Evolutionary conservation across 2,329 filamentous ascomycete species (phyloP), one percentile per base, ranked within the genome.

Genomic region (Septoria linicola): DNA sequence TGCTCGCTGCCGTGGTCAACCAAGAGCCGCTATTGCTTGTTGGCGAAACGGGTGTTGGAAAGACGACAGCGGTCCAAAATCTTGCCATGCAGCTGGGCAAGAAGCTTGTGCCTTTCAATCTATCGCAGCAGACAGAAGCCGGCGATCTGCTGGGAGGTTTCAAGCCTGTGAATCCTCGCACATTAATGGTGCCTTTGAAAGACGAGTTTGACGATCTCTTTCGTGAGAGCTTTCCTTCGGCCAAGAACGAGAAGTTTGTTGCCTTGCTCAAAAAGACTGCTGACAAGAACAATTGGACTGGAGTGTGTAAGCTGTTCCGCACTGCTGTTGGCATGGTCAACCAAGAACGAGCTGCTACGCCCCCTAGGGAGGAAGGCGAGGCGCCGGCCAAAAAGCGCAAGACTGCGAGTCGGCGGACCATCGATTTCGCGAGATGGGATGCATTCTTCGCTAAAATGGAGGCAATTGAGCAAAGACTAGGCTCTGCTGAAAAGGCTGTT

Each of bases 21-120:
- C 81, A 82, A n/a, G 93, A 99, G 65, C 90, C 95, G 3, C 81
- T 96, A 1, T 74, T 99, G 14, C 81, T 99, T 21, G 93, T 99
- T n/a, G 93, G 93, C 66, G 93, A 99, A 73, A 99, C 93, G 6
- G 93, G 93, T 75, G 96, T 96, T 43, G 93, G 93, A 63, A 99
- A 99, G 72, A 99, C 93, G 0, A 96, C 93, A 0, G 88, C 93
- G 20, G 85, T 99, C 11, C 93, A 99, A 68, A 90, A 96, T 66
- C 76, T 99, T 49, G 90, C 93, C 0, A 84, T 87, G 51, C 80
- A 86, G 3, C 78, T 96, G 21, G 89, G 91, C 1, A 87, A 90
- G 66, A 95, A 89, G 63, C 80, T 99, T 10, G 87, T 90, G 0
- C 89, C 91, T 2, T 90, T 99, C 66, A 99, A 99, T 66, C 71